Evolutionary conservation across 495 filamentous ascomycete species (phyloP), one percentile per base, ranked within the genome.

Genomic region (Aspergillus mulundensis): DNA sequence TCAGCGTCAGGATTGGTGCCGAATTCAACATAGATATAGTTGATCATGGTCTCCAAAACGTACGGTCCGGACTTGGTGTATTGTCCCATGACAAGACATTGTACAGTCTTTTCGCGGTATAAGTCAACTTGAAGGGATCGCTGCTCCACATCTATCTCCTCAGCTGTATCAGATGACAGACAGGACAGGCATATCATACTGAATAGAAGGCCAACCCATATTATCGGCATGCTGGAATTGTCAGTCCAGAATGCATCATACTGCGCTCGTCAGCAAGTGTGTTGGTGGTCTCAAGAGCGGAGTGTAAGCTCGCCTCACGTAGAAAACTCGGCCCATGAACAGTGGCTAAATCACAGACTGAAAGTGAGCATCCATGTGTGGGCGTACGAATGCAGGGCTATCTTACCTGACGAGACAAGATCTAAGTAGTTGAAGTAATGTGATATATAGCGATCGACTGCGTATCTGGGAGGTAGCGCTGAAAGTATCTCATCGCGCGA

Each of bases 231-330:
- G 2, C 6, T 34, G 0, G 43, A 56, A 0, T 62, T 65, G 41
- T 69, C 51, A 19, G 56, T 48, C 70, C 70, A 73, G 56, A 74
- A 74, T 6, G 45, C 42, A 18, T 70, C 64, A 48, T 73, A 74
- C 61, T 68, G 30, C 10, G 7, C n/a, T 15, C 1, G 30, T 36
- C 12, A 36, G 32, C 10, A 30, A n/a, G 8, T 28, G 25, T 4
- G 4, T 28, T 36, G 11, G 32, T 28, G 12, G 12, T 7, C 32
- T 36, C 12, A 2, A 14, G 12, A 36, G 11, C 32, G 3, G 25
- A 8, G 8, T 8, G 25, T 28, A 28, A 4, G 25, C 56, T 53
- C 59, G 36, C 66, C 56, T 60, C 60, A 11, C 50, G 36, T 21
- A 62, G 18, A 28, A 67, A 63, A n/a, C 8, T 56, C 10, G 64